A percentile compares a stretch with the other conserved stretches of the same genome.
These are phyloP conservation scores for Fibroporia radiculosa DNA, from an alignment of 768 basidiomycete genomes.

Conservation along the genomic window DNA sequence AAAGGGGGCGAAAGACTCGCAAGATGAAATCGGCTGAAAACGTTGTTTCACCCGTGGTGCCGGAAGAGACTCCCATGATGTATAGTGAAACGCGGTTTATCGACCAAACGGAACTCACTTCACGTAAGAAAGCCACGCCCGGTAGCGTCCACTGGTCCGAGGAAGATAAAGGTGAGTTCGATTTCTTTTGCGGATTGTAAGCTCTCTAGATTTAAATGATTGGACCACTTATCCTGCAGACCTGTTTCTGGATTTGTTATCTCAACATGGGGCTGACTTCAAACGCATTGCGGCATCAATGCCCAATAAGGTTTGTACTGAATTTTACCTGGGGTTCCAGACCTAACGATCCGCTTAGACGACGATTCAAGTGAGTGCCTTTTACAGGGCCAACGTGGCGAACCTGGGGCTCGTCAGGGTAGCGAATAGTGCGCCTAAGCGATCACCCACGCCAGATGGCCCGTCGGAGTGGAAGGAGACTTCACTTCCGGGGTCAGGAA, in stretches of 20 bases:
- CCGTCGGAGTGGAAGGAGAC: slow-evolving; percentile 7
- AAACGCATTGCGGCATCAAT: slow-evolving; percentile 62
- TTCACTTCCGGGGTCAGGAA: slow-evolving; percentile 6
- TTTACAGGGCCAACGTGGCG: slow-evolving; percentile 36
- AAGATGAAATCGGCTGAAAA: slow-evolving; percentile 25
- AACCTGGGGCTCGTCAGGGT: slow-evolving; percentile 34
- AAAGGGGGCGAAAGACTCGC: slow-evolving; percentile 22
- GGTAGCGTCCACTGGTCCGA: slow-evolving; percentile 51
- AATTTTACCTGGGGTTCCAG: background rate
- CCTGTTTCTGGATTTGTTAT: slow-evolving; percentile 47
- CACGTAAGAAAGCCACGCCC: slow-evolving; percentile 19
- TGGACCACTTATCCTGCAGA: slow-evolving; percentile 28
- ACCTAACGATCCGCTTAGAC: slow-evolving; percentile 30
- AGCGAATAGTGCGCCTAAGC: slow-evolving; percentile 34
- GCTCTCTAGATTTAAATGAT: no score
- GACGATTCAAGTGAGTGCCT: slow-evolving; percentile 46
- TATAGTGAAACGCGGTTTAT: slow-evolving; percentile 17
- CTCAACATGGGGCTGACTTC: slow-evolving; percentile 59
- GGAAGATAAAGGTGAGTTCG: slow-evolving; percentile 52
- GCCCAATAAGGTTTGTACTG: slow-evolving; percentile 44
- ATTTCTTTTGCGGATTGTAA: background rate
- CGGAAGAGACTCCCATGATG: slow-evolving; percentile 16
- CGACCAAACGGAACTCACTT: slow-evolving; percentile 18
- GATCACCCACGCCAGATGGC: slow-evolving; percentile 22
- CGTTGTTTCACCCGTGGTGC: slow-evolving; percentile 16